Conservation (phyloP, 768 basidiomycete species). For the Boletellus ananas region DNA sequence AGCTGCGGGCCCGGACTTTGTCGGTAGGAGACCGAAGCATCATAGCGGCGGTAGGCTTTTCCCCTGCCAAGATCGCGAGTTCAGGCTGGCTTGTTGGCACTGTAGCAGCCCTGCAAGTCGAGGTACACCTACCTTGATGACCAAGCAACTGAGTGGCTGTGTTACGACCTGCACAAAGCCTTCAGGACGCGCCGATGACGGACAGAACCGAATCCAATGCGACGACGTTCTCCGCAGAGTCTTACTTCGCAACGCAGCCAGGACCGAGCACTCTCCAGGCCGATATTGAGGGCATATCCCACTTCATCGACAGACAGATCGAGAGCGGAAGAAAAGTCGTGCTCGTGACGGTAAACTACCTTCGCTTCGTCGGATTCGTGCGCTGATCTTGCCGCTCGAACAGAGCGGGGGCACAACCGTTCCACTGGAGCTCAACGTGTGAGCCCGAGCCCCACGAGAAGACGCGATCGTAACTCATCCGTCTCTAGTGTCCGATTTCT, state of each 20-base stretch:
- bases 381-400: conserved; percentile 12
- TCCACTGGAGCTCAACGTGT: conserved; percentile 98
- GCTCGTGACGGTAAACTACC: conserved; percentile 78
- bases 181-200: conserved; percentile 7
- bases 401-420: conserved; percentile 99
- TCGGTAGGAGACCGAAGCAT: too few relatives aligned
- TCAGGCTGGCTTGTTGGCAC: too few relatives aligned
- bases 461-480: conserved; percentile 15
- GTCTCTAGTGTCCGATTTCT: conserved; percentile 85
- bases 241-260: conserved; percentile 85
- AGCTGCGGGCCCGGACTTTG: too few relatives aligned
- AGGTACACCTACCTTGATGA: too few relatives aligned
- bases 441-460: conserved; percentile 38
- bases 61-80: too few relatives aligned
- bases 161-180: not conserved
- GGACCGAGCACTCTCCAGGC: conserved; percentile 71
- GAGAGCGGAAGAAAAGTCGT: conserved; percentile 72
- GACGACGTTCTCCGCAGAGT: conserved; percentile 71
- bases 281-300: conserved; percentile 58
- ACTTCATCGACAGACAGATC: conserved; percentile 69
- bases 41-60: too few relatives aligned
- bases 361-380: conserved; percentile 1
- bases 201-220: conserved; percentile 11
- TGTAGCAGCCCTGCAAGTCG: too few relatives aligned
- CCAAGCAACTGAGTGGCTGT: conserved; percentile 12